Percentiles rank a stretch among this genome's conserved stretches.
Conservation (phyloP, 192 early-diverging fungal genomes). For the Linnemannia elongata region DNA sequence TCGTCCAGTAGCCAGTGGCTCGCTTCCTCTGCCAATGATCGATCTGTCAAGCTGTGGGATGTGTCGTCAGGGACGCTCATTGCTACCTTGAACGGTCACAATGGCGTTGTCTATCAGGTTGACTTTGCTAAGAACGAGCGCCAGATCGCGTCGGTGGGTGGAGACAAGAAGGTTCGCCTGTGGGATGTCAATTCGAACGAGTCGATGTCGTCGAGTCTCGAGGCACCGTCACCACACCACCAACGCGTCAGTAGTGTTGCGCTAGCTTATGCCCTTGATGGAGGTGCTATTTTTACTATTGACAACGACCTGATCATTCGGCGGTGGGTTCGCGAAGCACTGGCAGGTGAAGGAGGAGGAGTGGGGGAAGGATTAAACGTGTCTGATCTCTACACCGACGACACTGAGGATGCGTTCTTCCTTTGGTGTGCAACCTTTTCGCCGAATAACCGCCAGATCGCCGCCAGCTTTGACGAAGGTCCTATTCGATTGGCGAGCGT, state of each 20-base stretch:
- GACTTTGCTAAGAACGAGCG: neutral
- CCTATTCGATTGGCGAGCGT: no score
- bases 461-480: neutral
- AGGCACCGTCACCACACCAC: neutral
- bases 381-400: no score
- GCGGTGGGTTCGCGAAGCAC: neutral
- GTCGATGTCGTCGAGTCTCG: neutral
- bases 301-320: neutral
- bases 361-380: no score
- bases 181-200: neutral
- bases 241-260: neutral
- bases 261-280: neutral
- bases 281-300: neutral
- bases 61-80: neutral
- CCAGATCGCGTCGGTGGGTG: neutral
- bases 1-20: slow-evolving; percentile 7
- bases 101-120: no score
- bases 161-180: neutral
- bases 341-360: no score
- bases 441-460: neutral
- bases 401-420: neutral
- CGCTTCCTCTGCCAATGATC: neutral
- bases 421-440: neutral
- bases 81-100: neutral
- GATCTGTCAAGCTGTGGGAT: neutral